phyloP scores from a whole-genome alignment of 257 asterid genomes.

The Cordia subcordata region DNA sequence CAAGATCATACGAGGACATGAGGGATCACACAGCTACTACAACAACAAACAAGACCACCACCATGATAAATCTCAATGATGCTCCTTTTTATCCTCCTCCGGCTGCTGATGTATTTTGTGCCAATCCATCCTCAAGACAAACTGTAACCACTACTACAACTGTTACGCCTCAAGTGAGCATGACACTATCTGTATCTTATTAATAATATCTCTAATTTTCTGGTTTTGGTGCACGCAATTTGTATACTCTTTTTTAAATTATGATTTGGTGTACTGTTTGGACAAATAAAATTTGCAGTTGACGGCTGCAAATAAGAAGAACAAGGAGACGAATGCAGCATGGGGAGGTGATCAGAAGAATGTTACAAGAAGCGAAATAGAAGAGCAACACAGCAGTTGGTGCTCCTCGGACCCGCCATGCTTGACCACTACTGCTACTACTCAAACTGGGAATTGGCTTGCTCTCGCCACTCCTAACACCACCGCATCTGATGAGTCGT shows the following conservation, averaged over 20 bases:
- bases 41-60: slow-evolving; percentile 9
- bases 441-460: slow-evolving; percentile 48
- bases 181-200: not conserved
- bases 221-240: no score
- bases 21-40: slow-evolving; percentile 20
- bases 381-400: slow-evolving; percentile 23
- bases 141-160: slow-evolving; percentile 14
- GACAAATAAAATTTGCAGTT: not conserved
- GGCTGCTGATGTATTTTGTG: slow-evolving; percentile 10
- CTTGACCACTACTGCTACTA: slow-evolving; percentile 8
- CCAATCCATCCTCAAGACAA: slow-evolving; percentile 16
- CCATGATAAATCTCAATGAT: slow-evolving; percentile 46
- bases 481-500: slow-evolving; percentile 42
- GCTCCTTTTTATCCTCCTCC: slow-evolving; percentile 22
- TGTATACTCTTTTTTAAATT: no score
- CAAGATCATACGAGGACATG: slow-evolving; percentile 21
- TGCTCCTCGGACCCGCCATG: slow-evolving; percentile 39
- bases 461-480: slow-evolving; percentile 53
- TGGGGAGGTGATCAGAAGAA: slow-evolving; percentile 6
- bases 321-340: slow-evolving; percentile 1
- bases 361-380: slow-evolving; percentile 10
- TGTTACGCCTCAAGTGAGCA: slow-evolving; percentile 39
- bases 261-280: no score
- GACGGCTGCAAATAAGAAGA: slow-evolving; percentile 1
- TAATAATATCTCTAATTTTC: no score